Evolutionary conservation across 192 early-diverging fungal species (phyloP).

Genomic region (Backusella tarrabulga): DNA sequence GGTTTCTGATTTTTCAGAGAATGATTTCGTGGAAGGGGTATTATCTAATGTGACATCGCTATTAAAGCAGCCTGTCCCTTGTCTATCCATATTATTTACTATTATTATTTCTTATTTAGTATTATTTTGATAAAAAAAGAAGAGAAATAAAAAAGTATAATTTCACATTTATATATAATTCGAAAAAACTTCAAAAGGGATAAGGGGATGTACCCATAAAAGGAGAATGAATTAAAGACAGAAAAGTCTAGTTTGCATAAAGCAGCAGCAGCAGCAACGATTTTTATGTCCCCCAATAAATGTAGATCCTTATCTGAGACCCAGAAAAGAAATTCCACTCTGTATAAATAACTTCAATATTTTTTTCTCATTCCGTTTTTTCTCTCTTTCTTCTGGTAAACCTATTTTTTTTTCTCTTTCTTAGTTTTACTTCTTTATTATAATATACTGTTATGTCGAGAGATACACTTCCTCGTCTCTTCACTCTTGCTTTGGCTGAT

Average conservation of each 20-base stretch:
- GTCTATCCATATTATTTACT: neutral
- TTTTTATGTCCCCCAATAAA: neutral
- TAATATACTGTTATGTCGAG: neutral
- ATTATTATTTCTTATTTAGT: neutral
- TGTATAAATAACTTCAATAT: neutral
- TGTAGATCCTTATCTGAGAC: conserved; percentile 17
- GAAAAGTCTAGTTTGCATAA: conserved; percentile 12
- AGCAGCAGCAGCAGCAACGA: neutral
- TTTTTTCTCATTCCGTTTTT: conserved; percentile 2
- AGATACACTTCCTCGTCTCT: conserved; percentile 23
- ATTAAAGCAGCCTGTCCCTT: conserved; percentile 10
- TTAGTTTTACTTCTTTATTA: neutral
- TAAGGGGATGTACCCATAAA: neutral
- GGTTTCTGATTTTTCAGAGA: conserved; percentile 5
- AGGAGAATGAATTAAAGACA: conserved; percentile 8
- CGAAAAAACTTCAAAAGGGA: neutral
- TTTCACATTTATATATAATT: conserved; percentile 5
- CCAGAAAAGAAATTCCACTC: conserved; percentile 9
- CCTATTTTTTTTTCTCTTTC: neutral
- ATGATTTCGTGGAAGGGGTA: neutral
- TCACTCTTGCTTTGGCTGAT: conserved; percentile 52
- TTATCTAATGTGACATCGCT: conserved; percentile 13
- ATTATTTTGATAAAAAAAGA: neutral
- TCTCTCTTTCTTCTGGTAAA: conserved; percentile 13
- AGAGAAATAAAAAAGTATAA: neutral